phyloP scores from a whole-genome alignment of 75 land plant species.

The Azolla pinnata region DNA sequence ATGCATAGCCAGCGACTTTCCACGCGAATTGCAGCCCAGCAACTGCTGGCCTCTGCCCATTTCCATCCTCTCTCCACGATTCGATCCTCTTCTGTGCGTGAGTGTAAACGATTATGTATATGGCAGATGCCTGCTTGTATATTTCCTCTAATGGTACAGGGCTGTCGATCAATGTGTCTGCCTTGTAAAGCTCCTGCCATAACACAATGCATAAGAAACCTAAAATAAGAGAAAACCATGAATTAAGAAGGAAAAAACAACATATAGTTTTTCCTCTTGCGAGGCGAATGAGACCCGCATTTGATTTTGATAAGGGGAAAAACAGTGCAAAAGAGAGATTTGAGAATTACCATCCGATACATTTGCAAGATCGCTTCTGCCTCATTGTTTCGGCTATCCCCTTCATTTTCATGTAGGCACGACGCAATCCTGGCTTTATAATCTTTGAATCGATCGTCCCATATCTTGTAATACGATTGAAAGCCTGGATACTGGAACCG shows the following conservation, averaged over 20 bases:
- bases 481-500: neutral
- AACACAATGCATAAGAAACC: conserved; percentile 1
- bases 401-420: neutral
- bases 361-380: neutral
- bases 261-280: neutral
- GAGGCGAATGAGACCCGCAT: too few species aligned
- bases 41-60: neutral
- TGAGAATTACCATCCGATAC: neutral
- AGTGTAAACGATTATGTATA: conserved; percentile 35
- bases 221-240: too few species aligned
- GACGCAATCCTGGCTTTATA: neutral
- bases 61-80: neutral
- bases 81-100: conserved; percentile 1
- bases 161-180: conserved; percentile 25
- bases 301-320: too few species aligned
- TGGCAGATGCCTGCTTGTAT: conserved; percentile 37
- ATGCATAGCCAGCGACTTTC: conserved; percentile 59
- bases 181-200: conserved; percentile 43
- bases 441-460: neutral
- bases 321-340: neutral
- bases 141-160: conserved; percentile 19
- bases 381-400: neutral
- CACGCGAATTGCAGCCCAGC: conserved; percentile 31
- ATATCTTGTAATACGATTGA: neutral
- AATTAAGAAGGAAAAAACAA: neutral